Evolutionary conservation across 2,329 filamentous ascomycete genomes (phyloP), one percentile per base, ranked within the genome.

Genomic region (Whalleya microplaca): DNA sequence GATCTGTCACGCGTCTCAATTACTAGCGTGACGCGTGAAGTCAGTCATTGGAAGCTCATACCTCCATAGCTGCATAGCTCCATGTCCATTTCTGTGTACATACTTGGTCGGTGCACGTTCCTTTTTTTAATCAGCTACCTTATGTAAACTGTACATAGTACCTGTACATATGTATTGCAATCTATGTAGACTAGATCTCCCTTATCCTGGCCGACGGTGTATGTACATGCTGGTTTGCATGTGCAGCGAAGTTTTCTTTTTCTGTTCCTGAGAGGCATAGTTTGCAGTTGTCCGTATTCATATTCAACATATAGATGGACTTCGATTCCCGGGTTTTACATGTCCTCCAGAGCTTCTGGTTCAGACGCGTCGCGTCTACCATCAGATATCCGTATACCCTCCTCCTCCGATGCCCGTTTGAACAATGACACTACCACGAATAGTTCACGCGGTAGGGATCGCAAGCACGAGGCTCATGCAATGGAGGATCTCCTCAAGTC

Each of bases 401-500:
- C 76, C 48, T 72, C 70, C 61, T 74, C 75, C 27, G 71, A 77
- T 60, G 70, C 69, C 58, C 76, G 70, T 58, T 65, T 75, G 51
- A 74, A 73, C 62, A 63, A 73, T 69, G 70, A 67, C 20, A 53
- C 50, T 55, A 40, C 48, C 60, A 12, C 23, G 32, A 20, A 54
- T 19, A 51, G 67, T 27, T 67, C 73, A 14, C 68, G 68, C 9
- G 58, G 61, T 45, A 69, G 59, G 51, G 74, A 72, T 64, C 73
- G 67, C 55, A 77, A 75, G 60, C 71, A 73, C 51, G 71, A 72
- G 32, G 71, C 71, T 14, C 70, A 71, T 42, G 72, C 80, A n/a
- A 77, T 83, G 70, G 79, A 81, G 49, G 75, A 82, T 42, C 73
- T 86, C 7, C 74, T 86, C 23, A 80, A 77, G 58, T 72, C 79